Conservation (phyloP, 2,329 filamentous ascomycete genomes). For the Penicillium sp. region DNA sequence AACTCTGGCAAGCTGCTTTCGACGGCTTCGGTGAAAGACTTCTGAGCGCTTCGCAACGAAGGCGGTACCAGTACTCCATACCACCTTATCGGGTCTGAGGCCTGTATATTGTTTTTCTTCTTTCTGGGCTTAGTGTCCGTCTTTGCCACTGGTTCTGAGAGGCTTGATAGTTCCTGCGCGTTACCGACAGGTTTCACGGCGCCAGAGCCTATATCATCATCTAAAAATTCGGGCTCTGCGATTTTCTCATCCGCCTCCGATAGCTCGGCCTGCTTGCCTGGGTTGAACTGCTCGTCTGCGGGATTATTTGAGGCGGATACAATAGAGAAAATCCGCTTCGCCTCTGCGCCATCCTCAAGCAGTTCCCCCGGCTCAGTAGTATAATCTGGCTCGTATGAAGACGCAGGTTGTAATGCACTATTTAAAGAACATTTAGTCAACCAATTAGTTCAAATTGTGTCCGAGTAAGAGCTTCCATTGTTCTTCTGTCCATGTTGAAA, state of each 20-base stretch:
- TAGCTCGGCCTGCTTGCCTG: conserved; percentile 1
- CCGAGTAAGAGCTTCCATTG: background rate
- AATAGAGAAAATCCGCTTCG: conserved; percentile 20
- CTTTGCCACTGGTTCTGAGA: conserved; percentile 8
- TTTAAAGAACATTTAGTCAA: conserved; percentile 5
- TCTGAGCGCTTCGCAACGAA: conserved; percentile 50
- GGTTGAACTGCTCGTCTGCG: conserved; percentile 17
- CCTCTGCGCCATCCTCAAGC: conserved; percentile 4
- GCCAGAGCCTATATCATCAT: background rate
- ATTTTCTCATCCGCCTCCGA: conserved; percentile 1
- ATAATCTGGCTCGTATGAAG: background rate
- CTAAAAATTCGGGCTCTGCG: background rate
- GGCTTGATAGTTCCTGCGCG: conserved; percentile 10
- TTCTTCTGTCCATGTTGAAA: background rate
- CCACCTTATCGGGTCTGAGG: conserved; percentile 52
- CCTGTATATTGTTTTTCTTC: conserved; percentile 34
- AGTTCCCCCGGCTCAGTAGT: background rate
- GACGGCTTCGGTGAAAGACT: conserved; percentile 48
- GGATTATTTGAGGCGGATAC: conserved; percentile 3
- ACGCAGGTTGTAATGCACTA: conserved; percentile 22
- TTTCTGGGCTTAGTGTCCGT: conserved; percentile 21
- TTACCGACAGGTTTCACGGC: background rate
- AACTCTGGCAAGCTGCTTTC: conserved; percentile 42
- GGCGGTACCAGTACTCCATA: conserved; percentile 55
- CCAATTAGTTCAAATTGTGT: background rate